Conservation (phyloP, 768 basidiomycete species). For the Gloeopeniophorella convolvens region DNA sequence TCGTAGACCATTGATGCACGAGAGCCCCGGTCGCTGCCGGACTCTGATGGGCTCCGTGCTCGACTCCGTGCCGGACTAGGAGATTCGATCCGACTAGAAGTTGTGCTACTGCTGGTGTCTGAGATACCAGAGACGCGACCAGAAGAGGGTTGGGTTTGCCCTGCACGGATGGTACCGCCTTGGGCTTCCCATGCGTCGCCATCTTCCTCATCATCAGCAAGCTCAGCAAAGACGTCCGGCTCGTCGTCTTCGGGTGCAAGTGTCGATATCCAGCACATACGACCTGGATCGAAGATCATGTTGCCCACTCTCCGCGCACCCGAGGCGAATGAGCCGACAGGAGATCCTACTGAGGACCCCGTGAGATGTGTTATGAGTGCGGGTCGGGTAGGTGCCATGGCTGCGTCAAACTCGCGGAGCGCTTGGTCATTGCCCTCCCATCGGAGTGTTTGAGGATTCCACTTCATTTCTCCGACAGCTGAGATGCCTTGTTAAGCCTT, state of each 20-base stretch:
- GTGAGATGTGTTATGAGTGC: slow-evolving; percentile 94
- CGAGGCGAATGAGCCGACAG: slow-evolving; percentile 62
- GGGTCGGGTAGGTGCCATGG: slow-evolving; percentile 78
- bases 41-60: slow-evolving; percentile 63
- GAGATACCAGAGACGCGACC: slow-evolving; percentile 21
- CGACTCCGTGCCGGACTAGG: slow-evolving; percentile 58
- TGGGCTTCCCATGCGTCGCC: slow-evolving; percentile 63
- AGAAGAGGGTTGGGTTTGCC: slow-evolving; percentile 26
- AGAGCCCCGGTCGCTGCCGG: slow-evolving; percentile 73
- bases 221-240: slow-evolving; percentile 90
- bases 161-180: slow-evolving; percentile 75
- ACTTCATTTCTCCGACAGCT: slow-evolving; percentile 97
- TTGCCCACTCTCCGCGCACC: slow-evolving; percentile 91
- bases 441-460: slow-evolving; percentile 83
- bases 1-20: slow-evolving; percentile 74
- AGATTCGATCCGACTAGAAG: slow-evolving; percentile 33
- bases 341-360: slow-evolving; percentile 79
- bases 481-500: slow-evolving; percentile 6
- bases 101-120: slow-evolving; percentile 27
- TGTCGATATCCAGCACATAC: slow-evolving; percentile 94
- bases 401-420: slow-evolving; percentile 82
- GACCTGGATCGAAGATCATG: slow-evolving; percentile 94
- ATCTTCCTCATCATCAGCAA: slow-evolving; percentile 88
- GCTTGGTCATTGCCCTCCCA: slow-evolving; percentile 98
- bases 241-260: slow-evolving; percentile 85